Evolutionary conservation across 805 yeast genomes (phyloP), one percentile per base, ranked within the genome.

Genomic region (Millerozyma acaciae): DNA sequence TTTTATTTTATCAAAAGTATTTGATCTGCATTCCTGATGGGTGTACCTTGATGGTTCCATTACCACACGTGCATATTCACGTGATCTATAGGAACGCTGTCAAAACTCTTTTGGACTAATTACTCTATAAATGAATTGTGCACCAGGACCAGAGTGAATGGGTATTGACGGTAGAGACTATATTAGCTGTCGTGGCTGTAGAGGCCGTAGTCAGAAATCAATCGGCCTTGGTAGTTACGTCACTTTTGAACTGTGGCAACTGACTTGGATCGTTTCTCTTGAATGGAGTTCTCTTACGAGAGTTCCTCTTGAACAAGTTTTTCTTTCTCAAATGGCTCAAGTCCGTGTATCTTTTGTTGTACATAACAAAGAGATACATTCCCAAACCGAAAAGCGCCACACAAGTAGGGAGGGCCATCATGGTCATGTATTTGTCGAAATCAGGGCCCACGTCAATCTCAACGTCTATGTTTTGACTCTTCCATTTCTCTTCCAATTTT

Each of bases 341-440:
- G 46, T 77, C 78, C 21, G 67, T 62, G 26, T 39, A 32, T 16
- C 43, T 43, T 37, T 64, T 70, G 48, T 80, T 84, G 32, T 73
- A 35, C 47, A 62, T 65, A 8, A 81, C 66, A 55, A 84, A 82
- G 39, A 78, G 42, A 52, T 81, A 84, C 81, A 83, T 79, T 20
- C 68, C 63, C 25, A 80, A 60, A 8, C 75, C 78, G 8, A 80
- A 73, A 18, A 84, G 38, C 10, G 75, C 55, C 13, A 82, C 88
- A 28, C 71, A 68, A 1, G 83, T 71, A 12, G 94, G 94, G 53
- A 83, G 73, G 7, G 82, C 65, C 60, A 82, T 58, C 42, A 82
- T 77, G 34, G 81, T 68, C 46, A 80, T 76, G 52, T 81, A 76
- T 59, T 72, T 71, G 32, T 76, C 74, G 39, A 68, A 65, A 37